Base-by-base conservation (phyloP, 345 rosid species). In the Acer campestre region DNA sequence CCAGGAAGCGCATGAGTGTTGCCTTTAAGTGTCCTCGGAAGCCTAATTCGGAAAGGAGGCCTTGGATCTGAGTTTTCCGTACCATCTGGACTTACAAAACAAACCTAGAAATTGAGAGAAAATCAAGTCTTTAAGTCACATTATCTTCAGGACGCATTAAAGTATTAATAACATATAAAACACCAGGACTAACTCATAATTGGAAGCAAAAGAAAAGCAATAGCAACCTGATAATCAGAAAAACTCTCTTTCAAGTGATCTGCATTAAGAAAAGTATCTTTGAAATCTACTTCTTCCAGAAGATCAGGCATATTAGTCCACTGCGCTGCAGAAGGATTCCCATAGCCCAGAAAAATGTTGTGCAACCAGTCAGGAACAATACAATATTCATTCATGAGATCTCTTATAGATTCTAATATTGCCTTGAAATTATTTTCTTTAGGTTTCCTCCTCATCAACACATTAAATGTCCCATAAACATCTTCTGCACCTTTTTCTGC, bases 381-480 rank as follows among this genome's bases (percentile, higher is more conserved):
- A 84, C 98, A 96, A 74, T 91, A 96, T 80, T 96, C 99, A 86
- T 96, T 96, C 99, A 96, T 96, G 70, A 96, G 99, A 87, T 96
- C 99, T 86, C 99, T 92, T 70, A 96, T 96, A 44, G 99, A 96
- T 85, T 96, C 99, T 71, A 94, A 86, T 80, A 96, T 96, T 76
- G 99, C 99, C 84, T 96, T 96, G 88, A 96, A 96, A 81, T 96
- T 96, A 78, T 96, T 96, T 90, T 96, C 99, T 87, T 96, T 94
- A 5, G 99, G 99, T 81, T 96, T 96, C 84, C 99, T 94, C 85
- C 99, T 92, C 97, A 96, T 88, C 82, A 96, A 80, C 75, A 96
- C 81, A 85, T 96, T 91, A 85, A 96, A 94, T 44, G 97, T 88
- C 66, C 97, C 87, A 85, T 96, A 96, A 73, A 89, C 94, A 85